phyloP scores from a whole-genome alignment of 306 rosid species.

The Fragaria nilgerrensis region DNA sequence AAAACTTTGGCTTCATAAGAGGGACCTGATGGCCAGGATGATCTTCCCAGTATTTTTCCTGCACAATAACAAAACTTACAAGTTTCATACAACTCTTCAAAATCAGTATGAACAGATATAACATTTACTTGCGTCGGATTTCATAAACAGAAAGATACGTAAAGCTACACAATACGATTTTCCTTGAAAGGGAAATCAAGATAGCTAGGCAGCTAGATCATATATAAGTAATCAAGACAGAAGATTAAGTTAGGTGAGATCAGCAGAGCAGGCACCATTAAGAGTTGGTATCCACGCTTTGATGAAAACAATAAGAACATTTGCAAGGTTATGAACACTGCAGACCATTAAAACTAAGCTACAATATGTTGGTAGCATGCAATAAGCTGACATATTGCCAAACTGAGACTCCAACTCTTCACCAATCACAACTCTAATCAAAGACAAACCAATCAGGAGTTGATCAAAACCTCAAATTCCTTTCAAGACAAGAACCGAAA shows the following conservation, averaged over 20 bases:
- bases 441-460: neutral
- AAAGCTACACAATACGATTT: neutral
- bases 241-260: neutral
- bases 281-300: too few relatives aligned
- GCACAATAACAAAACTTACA: conserved; percentile 20
- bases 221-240: neutral
- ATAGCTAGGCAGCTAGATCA: neutral
- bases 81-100: conserved; percentile 4
- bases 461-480: neutral
- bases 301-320: neutral
- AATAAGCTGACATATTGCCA: neutral
- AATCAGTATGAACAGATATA: neutral
- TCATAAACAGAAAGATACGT: neutral
- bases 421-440: neutral
- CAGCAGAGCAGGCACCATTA: neutral
- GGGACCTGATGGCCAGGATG: conserved; percentile 68
- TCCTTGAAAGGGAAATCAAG: neutral
- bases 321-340: neutral
- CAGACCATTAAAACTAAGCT: neutral
- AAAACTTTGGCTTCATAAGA: too few relatives aligned
- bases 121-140: neutral
- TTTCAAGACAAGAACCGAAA: neutral
- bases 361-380: neutral
- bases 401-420: neutral
- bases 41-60: conserved; percentile 96